Percentiles rank a stretch among this genome's conserved stretches.
Evolutionary conservation across 2,329 filamentous ascomycete species (phyloP).

Genomic region (Diplodia intermedia): DNA sequence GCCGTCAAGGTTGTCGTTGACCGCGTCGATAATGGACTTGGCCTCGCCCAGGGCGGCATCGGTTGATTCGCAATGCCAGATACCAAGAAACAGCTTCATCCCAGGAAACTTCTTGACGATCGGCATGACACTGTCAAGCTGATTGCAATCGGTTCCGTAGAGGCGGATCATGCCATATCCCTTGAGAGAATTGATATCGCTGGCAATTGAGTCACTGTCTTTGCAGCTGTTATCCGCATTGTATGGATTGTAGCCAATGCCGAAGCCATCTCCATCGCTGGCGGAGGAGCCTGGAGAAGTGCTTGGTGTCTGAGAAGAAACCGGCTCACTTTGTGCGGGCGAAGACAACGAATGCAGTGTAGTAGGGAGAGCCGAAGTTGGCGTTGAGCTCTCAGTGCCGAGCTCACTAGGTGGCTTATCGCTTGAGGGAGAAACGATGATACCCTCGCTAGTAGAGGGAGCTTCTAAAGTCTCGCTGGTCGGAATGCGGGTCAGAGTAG

Average conservation of each 20-base stretch:
- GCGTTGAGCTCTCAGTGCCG: not conserved
- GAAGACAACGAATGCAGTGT: not conserved
- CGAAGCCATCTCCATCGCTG: constrained; percentile 14
- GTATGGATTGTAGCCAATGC: constrained; percentile 32
- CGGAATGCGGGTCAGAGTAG: not conserved
- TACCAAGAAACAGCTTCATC: constrained; percentile 76
- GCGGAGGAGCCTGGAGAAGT: not conserved
- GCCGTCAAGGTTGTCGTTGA: constrained; percentile 48
- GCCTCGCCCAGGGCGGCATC: constrained; percentile 58
- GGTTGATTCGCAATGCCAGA: constrained; percentile 63
- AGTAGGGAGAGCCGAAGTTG: not conserved
- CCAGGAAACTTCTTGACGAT: constrained; percentile 63
- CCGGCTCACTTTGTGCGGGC: not conserved
- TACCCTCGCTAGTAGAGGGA: not conserved
- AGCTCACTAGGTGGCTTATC: not conserved
- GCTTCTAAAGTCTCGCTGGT: not conserved
- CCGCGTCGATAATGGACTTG: constrained; percentile 64
- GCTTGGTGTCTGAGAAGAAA: not conserved
- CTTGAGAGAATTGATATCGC: constrained; percentile 67
- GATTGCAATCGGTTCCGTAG: constrained; percentile 82
- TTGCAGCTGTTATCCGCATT: constrained; percentile 64
- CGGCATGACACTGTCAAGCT: constrained; percentile 68
- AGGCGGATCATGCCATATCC: constrained; percentile 72
- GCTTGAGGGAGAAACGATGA: not conserved
- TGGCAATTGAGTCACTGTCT: constrained; percentile 64